A percentile compares a stretch with the other conserved stretches of the same genome.
Conservation (phyloP, 257 asterid genomes). For the Datura wrightii region DNA sequence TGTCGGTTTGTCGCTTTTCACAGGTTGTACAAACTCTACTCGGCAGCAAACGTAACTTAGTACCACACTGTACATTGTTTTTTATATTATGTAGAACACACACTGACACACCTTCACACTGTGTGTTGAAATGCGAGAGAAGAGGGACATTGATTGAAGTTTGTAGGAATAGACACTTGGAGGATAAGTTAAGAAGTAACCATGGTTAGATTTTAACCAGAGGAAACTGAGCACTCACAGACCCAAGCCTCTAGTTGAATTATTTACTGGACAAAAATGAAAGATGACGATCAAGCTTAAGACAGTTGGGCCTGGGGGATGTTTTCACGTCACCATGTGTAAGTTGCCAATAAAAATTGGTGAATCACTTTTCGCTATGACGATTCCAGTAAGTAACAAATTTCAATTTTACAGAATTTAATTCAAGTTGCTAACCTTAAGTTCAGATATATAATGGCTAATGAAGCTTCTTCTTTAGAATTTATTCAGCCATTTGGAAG, state of each 20-base stretch:
- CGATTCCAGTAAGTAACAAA: too few relatives aligned
- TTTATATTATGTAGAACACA: neutral
- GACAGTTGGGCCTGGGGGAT: neutral
- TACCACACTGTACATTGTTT: neutral
- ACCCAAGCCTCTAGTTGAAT: neutral
- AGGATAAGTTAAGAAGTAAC: constrained; percentile 16
- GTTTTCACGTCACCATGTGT: neutral
- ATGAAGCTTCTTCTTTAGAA: neutral
- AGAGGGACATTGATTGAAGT: neutral
- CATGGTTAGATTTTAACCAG: constrained; percentile 1
- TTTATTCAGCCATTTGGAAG: too few relatives aligned
- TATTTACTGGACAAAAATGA: neutral
- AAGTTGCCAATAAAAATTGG: neutral
- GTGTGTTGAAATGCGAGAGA: neutral
- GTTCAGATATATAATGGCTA: neutral
- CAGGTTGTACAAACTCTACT: constrained; percentile 36
- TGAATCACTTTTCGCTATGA: neutral
- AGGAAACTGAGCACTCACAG: neutral
- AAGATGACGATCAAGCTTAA: neutral
- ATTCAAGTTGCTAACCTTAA: neutral
- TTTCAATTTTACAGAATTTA: neutral
- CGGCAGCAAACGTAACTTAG: neutral
- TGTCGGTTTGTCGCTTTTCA: constrained; percentile 47
- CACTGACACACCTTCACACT: neutral
- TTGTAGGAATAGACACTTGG: neutral